Evolutionary conservation across 257 asterid genomes (phyloP).

Genomic region (Pogostemon cablin): DNA sequence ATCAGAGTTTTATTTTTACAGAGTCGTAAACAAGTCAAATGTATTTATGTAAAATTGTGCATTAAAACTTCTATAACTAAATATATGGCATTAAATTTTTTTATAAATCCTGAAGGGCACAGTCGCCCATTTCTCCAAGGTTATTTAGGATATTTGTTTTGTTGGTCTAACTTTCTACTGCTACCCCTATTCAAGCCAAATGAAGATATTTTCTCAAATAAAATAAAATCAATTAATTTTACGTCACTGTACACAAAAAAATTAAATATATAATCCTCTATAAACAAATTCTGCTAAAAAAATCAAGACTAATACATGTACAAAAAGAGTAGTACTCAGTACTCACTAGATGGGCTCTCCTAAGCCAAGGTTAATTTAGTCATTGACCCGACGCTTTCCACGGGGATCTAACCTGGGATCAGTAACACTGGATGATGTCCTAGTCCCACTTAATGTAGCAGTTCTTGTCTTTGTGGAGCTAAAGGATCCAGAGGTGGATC

Average conservation of each 20-base stretch:
- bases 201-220: too few species aligned
- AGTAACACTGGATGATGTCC: conserved; percentile 38
- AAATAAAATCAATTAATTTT: neutral
- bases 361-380: conserved; percentile 28
- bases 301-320: conserved; percentile 19
- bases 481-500: conserved; percentile 45
- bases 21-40: too few species aligned
- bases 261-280: neutral
- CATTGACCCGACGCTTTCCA: conserved; percentile 37
- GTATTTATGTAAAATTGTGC: too few species aligned
- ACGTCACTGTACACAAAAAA: conserved; percentile 1
- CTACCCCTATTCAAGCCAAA: too few species aligned
- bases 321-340: conserved; percentile 30
- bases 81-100: too few species aligned
- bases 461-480: conserved; percentile 54
- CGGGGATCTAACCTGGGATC: conserved; percentile 23
- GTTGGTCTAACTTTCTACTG: too few species aligned
- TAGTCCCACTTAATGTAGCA: conserved; percentile 44
- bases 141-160: too few species aligned
- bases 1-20: too few species aligned
- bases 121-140: too few species aligned
- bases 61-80: too few species aligned
- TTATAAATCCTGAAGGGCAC: too few species aligned
- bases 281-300: conserved; percentile 8
- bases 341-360: neutral